Evolutionary conservation across 1,139 yeast genomes (phyloP).

Genomic region (Arxiozyma bovina): DNA sequence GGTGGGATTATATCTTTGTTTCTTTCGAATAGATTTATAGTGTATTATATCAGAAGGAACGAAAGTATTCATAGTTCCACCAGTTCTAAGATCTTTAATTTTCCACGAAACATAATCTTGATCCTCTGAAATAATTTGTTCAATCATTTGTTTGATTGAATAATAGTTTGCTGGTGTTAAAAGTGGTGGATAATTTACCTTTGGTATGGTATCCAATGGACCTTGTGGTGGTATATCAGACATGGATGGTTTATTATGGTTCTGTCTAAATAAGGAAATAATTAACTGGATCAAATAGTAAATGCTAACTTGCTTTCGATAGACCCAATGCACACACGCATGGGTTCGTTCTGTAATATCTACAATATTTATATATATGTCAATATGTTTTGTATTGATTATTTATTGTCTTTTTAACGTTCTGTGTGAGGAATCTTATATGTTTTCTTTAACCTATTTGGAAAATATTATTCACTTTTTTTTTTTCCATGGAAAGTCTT

Average conservation of each 20-base stretch:
- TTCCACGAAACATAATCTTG: slow-evolving; percentile 31
- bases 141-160: slow-evolving; percentile 28
- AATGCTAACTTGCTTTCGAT: neutral
- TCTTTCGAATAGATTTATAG: neutral
- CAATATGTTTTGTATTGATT: neutral
- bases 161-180: slow-evolving; percentile 25
- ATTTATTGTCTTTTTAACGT: too few relatives aligned
- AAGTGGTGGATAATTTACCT: slow-evolving; percentile 24
- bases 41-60: slow-evolving; percentile 6
- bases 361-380: too few relatives aligned
- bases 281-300: neutral
- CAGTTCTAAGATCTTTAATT: slow-evolving; percentile 24
- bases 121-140: slow-evolving; percentile 29
- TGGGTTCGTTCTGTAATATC: neutral
- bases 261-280: too few relatives aligned
- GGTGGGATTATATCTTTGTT: neutral
- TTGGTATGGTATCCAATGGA: slow-evolving; percentile 27
- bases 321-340: neutral
- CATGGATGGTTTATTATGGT: neutral
- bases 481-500: neutral
- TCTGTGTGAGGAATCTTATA: too few relatives aligned
- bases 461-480: too few relatives aligned
- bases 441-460: neutral
- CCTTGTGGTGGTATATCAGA: slow-evolving; percentile 12
- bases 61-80: slow-evolving; percentile 26